Conservation (phyloP, 257 asterid species). For the Gynochthodes officinalis region DNA sequence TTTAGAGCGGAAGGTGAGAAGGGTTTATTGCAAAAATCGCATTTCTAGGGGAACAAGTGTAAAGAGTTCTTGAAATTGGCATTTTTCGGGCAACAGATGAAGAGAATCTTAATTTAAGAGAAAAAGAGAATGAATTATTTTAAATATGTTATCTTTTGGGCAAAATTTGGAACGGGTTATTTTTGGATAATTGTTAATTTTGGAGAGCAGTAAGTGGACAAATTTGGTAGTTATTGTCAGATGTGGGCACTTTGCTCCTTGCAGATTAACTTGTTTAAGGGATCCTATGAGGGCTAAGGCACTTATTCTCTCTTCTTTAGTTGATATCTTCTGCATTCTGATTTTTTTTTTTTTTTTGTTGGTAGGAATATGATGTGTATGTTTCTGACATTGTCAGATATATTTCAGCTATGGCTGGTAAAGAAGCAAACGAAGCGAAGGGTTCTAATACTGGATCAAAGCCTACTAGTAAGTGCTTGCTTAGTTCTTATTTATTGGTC, state of each 20-base stretch:
- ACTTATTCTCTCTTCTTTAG: neutral
- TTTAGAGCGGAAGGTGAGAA: neutral
- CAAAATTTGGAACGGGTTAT: neutral
- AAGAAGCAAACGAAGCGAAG: constrained; percentile 18
- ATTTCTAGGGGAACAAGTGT: too few species aligned
- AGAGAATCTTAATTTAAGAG: neutral
- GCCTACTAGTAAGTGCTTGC: constrained; percentile 14
- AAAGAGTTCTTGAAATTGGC: neutral
- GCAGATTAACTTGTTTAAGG: too few species aligned
- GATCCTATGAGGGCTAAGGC: neutral
- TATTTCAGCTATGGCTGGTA: constrained; percentile 24
- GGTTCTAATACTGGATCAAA: constrained; percentile 13
- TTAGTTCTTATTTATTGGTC: neutral
- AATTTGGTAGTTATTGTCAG: neutral
- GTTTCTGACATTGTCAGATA: neutral
- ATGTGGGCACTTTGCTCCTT: neutral
- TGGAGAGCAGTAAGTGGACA: neutral
- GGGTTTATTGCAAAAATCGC: neutral
- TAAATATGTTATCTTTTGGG: neutral
- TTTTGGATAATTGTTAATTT: neutral
- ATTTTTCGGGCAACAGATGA: neutral
- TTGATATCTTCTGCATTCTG: neutral
- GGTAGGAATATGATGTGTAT: neutral
- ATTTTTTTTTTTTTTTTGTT: neutral
- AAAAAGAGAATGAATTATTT: neutral